These are phyloP conservation scores for Leucoagaricus sp. DNA, from an alignment of 1,284 basidiomycete genomes.

Conservation along the genomic window DNA sequence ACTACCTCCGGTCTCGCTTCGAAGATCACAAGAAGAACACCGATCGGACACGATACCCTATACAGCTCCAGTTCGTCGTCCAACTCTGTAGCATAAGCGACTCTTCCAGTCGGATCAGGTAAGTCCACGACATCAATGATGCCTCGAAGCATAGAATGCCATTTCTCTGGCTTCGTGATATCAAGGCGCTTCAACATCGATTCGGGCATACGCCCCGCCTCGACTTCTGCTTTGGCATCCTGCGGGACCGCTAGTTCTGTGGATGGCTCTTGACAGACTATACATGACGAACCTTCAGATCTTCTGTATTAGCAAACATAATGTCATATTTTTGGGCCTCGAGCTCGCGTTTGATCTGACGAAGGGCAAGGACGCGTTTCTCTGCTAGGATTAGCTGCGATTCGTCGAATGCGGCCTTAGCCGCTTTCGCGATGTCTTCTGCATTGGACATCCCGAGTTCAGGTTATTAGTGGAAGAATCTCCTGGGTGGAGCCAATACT, in stretches of 20 bases:
- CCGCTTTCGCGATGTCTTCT: conserved; percentile 69
- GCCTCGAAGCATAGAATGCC: conserved; percentile 92
- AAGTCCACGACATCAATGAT: conserved; percentile 85
- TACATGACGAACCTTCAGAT: conserved; percentile 62
- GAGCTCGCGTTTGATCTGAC: conserved; percentile 70
- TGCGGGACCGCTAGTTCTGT: conserved; percentile 35
- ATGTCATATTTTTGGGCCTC: conserved; percentile 66
- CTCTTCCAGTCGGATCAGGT: conserved; percentile 84
- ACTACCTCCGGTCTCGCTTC: conserved; percentile 98
- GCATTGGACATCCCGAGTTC: conserved; percentile 28
- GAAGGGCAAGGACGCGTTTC: conserved; percentile 73
- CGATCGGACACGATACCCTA: conserved; percentile 95
- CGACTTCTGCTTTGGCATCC: conserved; percentile 80
- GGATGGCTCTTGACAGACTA: conserved; percentile 2
- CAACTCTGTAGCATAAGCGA: conserved; percentile 87
- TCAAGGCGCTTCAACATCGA: conserved; percentile 88
- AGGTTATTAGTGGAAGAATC: neutral
- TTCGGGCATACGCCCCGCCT: conserved; percentile 79
- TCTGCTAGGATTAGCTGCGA: conserved; percentile 76
- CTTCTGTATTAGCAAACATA: conserved; percentile 76
- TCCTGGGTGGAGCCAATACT: neutral
- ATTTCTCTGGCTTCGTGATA: conserved; percentile 85
- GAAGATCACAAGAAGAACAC: conserved; percentile 95
- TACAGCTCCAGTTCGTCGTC: conserved; percentile 90
- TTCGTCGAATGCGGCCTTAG: conserved; percentile 82